Evolutionary conservation across 2,329 filamentous ascomycete genomes (phyloP).

Genomic region (Colletotrichum siamense): DNA sequence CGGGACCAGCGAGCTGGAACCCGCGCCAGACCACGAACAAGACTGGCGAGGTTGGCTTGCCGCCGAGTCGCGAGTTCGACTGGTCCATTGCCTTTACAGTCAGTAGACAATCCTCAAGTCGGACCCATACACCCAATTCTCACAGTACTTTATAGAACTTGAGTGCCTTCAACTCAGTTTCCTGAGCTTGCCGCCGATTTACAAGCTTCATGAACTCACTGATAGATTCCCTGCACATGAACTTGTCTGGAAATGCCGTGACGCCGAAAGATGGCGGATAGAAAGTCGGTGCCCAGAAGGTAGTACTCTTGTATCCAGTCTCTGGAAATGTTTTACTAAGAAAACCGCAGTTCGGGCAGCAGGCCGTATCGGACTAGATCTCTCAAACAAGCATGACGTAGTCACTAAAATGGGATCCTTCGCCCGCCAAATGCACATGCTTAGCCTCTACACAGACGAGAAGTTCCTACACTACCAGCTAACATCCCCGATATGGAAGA

Average conservation of each 20-base stretch:
- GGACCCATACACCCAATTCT: neutral
- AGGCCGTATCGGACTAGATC: neutral
- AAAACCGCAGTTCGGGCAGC: neutral
- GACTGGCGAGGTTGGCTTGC: neutral
- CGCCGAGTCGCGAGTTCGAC: neutral
- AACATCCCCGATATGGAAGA: neutral
- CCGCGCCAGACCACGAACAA: neutral
- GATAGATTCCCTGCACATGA: neutral
- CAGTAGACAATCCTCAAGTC: neutral
- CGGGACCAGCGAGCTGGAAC: neutral
- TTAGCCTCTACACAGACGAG: neutral
- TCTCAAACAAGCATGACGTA: neutral
- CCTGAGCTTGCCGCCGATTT: neutral
- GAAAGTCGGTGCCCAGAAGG: neutral
- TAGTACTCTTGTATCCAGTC: accelerated
- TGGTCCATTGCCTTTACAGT: neutral
- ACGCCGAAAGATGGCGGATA: neutral
- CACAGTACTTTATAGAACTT: neutral
- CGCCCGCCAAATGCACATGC: neutral
- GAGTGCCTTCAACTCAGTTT: neutral
- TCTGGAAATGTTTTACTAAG: accelerated
- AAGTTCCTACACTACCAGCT: neutral
- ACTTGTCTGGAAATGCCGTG: neutral
- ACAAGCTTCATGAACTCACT: neutral
- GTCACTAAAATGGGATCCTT: neutral